Percentiles rank a stretch among this genome's conserved stretches.
These are phyloP conservation scores for Tetraselmis striata DNA, from an alignment of 139 green algal species.

Conservation along the genomic window DNA sequence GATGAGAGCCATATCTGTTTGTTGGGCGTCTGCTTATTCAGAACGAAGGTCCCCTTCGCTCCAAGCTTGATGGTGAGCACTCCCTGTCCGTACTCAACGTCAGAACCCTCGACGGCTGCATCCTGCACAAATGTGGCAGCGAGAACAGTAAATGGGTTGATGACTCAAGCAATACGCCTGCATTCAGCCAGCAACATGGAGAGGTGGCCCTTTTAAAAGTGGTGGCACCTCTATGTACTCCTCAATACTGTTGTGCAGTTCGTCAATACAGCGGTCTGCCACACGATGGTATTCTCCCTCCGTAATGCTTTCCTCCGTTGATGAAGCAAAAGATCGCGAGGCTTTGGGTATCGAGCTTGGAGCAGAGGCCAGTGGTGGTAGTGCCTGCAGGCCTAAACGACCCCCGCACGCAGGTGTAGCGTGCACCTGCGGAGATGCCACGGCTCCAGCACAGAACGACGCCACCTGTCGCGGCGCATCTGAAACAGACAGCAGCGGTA, in stretches of 20 bases:
- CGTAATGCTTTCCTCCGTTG: too few species aligned
- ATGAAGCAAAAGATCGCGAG: too few species aligned
- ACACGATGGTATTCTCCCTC: background rate
- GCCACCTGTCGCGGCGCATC: too few species aligned
- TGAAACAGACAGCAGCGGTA: too few species aligned
- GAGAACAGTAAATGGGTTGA: background rate
- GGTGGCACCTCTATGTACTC: background rate
- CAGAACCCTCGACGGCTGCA: background rate
- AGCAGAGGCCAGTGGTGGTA: too few species aligned
- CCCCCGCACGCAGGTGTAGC: too few species aligned
- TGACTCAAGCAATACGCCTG: too few species aligned
- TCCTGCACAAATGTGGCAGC: background rate
- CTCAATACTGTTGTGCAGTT: background rate
- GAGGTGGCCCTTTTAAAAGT: background rate
- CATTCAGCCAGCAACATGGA: background rate
- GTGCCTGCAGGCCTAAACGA: too few species aligned
- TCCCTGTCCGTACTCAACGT: slow-evolving; percentile 53
- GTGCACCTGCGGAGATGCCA: too few species aligned
- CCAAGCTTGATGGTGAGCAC: slow-evolving; percentile 78
- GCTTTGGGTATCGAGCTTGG: too few species aligned
- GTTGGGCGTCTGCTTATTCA: slow-evolving; percentile 98
- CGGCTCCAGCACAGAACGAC: too few species aligned
- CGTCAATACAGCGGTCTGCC: background rate
- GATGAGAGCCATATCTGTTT: slow-evolving; percentile 94
- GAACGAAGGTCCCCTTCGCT: slow-evolving; percentile 81